Evolutionary conservation across 1,139 yeast genomes (phyloP).

Genomic region (Magnusiomyces tetraspermus): DNA sequence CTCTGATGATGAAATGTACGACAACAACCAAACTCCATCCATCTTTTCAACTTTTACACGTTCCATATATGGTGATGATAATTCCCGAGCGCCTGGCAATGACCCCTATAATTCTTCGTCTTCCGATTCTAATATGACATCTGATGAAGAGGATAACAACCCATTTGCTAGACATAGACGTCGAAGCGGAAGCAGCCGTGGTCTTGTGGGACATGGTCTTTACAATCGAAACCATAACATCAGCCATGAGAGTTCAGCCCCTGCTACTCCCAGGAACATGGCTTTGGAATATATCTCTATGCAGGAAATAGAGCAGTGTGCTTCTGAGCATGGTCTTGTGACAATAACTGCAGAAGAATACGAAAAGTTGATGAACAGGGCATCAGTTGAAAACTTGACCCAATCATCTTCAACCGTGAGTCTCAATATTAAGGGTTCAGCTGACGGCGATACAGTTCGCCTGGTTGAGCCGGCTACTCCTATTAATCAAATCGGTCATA

Average conservation of each 20-base stretch:
- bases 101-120: neutral
- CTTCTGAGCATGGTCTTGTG: conserved; percentile 42
- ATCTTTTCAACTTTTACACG: neutral
- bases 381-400: neutral
- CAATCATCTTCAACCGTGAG: neutral
- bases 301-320: conserved; percentile 40
- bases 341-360: conserved; percentile 43
- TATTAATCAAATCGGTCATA: neutral
- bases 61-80: neutral
- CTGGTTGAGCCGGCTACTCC: neutral
- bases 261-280: conserved; percentile 14
- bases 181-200: too few relatives aligned
- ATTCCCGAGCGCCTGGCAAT: neutral
- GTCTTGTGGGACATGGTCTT: neutral
- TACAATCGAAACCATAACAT: neutral
- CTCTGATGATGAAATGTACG: neutral
- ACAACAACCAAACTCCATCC: neutral
- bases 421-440: too few relatives aligned
- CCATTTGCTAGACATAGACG: too few relatives aligned
- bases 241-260: neutral
- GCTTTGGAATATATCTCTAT: conserved; percentile 30
- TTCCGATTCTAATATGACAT: neutral
- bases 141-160: neutral
- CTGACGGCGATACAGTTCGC: neutral
- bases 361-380: conserved; percentile 21